Evolutionary conservation across 805 yeast species (phyloP).

Genomic region (Ogataea nakhonphanomensis): DNA sequence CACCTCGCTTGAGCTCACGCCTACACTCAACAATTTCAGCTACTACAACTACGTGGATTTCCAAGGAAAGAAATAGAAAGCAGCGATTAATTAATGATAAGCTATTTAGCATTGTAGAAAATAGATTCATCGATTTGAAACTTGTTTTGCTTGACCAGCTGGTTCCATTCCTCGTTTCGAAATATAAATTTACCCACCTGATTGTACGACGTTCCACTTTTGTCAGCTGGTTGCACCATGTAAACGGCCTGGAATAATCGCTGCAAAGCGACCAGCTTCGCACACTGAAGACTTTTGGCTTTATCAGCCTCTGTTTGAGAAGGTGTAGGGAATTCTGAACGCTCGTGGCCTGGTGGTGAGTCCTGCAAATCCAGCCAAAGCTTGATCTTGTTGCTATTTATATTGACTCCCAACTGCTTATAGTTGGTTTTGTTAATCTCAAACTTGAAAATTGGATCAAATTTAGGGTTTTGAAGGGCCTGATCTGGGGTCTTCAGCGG

Average conservation of each 20-base stretch:
- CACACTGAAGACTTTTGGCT: conserved; percentile 22
- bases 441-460: conserved; percentile 28
- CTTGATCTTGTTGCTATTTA: conserved; percentile 24
- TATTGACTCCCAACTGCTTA: conserved; percentile 13
- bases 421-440: conserved; percentile 25
- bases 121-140: conserved; percentile 37
- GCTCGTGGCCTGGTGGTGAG: conserved; percentile 56
- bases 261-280: conserved; percentile 38
- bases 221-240: conserved; percentile 21
- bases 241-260: conserved; percentile 43
- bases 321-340: conserved; percentile 57
- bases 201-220: conserved; percentile 11
- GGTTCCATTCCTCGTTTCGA: conserved; percentile 39
- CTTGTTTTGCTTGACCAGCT: conserved; percentile 31
- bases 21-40: conserved; percentile 28
- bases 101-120: conserved; percentile 26
- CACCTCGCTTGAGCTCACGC: conserved; percentile 30
- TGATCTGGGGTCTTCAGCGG: conserved; percentile 25
- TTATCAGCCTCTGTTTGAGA: conserved; percentile 45
- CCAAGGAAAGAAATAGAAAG: conserved; percentile 15
- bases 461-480: conserved; percentile 21
- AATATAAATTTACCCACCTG: conserved; percentile 44
- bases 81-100: neutral
- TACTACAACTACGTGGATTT: conserved; percentile 27
- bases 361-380: conserved; percentile 31